phyloP scores from a whole-genome alignment of 2,329 filamentous ascomycete genomes.

The Cordyceps javanica region DNA sequence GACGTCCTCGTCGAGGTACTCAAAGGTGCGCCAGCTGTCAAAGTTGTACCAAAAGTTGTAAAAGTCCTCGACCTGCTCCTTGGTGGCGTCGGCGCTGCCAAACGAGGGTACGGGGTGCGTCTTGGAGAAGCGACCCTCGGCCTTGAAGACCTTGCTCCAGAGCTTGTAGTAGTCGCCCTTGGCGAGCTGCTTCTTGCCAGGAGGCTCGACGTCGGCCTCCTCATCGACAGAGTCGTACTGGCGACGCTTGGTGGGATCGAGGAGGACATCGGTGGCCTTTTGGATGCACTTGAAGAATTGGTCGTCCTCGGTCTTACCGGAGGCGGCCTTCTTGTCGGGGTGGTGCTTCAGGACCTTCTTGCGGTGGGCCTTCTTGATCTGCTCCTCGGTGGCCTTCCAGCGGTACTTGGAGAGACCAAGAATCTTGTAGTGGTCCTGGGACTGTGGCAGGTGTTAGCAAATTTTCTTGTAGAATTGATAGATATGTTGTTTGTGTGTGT shows the following conservation, averaged over 20 bases:
- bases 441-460: conserved; percentile 38
- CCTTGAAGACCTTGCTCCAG: conserved; percentile 84
- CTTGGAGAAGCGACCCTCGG: conserved; percentile 90
- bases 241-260: conserved; percentile 84
- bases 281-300: conserved; percentile 99
- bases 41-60: conserved; percentile 99
- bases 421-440: conserved; percentile 96
- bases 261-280: conserved; percentile 89
- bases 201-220: conserved; percentile 84
- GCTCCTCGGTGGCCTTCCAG: conserved; percentile 87
- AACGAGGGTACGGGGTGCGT: conserved; percentile 80
- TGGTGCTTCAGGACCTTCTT: conserved; percentile 99
- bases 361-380: conserved; percentile 98
- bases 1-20: conserved; percentile 98
- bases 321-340: conserved; percentile 96
- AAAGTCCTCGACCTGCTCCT: conserved; percentile 88
- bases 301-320: conserved; percentile 82
- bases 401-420: conserved; percentile 90
- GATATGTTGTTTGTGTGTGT: neutral
- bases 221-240: conserved; percentile 98
- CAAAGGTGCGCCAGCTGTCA: conserved; percentile 94
- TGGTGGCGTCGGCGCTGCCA: conserved; percentile 74
- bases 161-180: conserved; percentile 94
- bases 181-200: conserved; percentile 80
- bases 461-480: neutral